Conservation (phyloP, 139 green algal genomes). For the Chlorella sp. region DNA sequence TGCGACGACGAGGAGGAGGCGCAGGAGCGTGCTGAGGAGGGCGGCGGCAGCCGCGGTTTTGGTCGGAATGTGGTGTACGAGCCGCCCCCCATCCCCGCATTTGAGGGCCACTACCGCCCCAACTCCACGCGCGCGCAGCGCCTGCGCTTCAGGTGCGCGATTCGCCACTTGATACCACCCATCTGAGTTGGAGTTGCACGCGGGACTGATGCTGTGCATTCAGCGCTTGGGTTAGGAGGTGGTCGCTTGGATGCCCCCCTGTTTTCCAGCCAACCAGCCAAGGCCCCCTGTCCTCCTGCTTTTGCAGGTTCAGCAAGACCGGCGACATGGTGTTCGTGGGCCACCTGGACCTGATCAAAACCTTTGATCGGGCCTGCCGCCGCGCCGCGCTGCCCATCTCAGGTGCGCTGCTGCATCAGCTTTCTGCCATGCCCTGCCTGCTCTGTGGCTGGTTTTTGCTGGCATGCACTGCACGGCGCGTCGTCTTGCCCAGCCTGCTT, state of each 20-base stretch:
- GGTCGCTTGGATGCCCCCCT: no score
- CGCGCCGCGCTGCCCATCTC: conserved; percentile 64
- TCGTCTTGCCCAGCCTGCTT: no score
- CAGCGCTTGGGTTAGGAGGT: no score
- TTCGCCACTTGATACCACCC: not conserved
- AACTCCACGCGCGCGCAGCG: conserved; percentile 49
- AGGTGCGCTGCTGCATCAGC: no score
- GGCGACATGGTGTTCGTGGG: conserved; percentile 73
- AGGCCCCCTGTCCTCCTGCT: not conserved
- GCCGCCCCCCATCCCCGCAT: conserved; percentile 64
- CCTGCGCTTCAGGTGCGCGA: conserved; percentile 44
- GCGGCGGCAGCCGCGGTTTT: conserved; percentile 30
- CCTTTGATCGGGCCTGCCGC: conserved; percentile 68
- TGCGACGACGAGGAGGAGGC: conserved; percentile 65
- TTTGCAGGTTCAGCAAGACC: conserved; percentile 51
- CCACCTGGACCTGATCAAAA: conserved; percentile 70
- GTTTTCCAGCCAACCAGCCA: no score
- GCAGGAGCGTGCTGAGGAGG: no score
- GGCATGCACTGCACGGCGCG: not conserved
- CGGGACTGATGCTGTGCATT: no score
- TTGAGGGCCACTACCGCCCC: conserved; percentile 62
- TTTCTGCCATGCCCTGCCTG: not conserved
- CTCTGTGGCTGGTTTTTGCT: not conserved
- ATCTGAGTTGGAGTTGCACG: not conserved
- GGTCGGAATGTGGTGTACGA: conserved; percentile 65